Percentiles rank a stretch among this genome's conserved stretches.
These are phyloP conservation scores for Elsinoe arachidis DNA, from an alignment of 2,329 filamentous ascomycete genomes.

Conservation along the genomic window DNA sequence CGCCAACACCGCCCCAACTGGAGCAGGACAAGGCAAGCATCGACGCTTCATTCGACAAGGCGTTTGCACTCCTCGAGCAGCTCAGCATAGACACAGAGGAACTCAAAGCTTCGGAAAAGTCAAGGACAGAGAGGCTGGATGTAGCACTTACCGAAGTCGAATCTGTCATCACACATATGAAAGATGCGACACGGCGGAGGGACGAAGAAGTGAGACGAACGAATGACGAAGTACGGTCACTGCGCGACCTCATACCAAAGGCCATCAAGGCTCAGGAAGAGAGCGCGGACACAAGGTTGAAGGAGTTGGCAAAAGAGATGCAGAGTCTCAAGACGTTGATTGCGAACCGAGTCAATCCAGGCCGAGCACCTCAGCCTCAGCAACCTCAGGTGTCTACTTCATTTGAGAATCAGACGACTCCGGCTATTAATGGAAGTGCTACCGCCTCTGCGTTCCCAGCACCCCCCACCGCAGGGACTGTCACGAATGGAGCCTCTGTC, in stretches of 20 bases:
- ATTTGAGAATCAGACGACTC: neutral
- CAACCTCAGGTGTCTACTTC: slow-evolving; percentile 18
- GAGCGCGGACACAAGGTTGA: slow-evolving; percentile 67
- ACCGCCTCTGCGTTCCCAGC: slow-evolving; percentile 14
- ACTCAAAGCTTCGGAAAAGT: slow-evolving; percentile 77
- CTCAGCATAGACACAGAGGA: slow-evolving; percentile 80
- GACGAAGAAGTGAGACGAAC: slow-evolving; percentile 83
- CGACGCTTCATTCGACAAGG: slow-evolving; percentile 86
- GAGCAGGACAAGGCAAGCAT: slow-evolving; percentile 90
- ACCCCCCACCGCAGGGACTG: slow-evolving; percentile 14
- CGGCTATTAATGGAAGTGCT: slow-evolving; percentile 4
- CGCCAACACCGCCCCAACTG: slow-evolving; percentile 85
- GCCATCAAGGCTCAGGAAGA: slow-evolving; percentile 84
- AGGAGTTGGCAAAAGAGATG: slow-evolving; percentile 78
- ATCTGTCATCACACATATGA: slow-evolving; percentile 69
- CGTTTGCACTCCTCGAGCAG: slow-evolving; percentile 86
- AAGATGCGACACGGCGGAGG: slow-evolving; percentile 67
- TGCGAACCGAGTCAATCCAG: slow-evolving; percentile 46
- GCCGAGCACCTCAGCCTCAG: slow-evolving; percentile 14
- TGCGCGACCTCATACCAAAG: slow-evolving; percentile 80
- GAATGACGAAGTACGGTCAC: slow-evolving; percentile 71
- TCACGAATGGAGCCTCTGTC: slow-evolving; percentile 23
- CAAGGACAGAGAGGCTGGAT: slow-evolving; percentile 76
- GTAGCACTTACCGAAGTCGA: slow-evolving; percentile 75
- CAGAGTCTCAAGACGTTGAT: slow-evolving; percentile 88